Evolutionary conservation across 371 early-diverging fungal species (phyloP), one percentile per base, ranked within the genome.

Genomic region (Rhizopus sp.): DNA sequence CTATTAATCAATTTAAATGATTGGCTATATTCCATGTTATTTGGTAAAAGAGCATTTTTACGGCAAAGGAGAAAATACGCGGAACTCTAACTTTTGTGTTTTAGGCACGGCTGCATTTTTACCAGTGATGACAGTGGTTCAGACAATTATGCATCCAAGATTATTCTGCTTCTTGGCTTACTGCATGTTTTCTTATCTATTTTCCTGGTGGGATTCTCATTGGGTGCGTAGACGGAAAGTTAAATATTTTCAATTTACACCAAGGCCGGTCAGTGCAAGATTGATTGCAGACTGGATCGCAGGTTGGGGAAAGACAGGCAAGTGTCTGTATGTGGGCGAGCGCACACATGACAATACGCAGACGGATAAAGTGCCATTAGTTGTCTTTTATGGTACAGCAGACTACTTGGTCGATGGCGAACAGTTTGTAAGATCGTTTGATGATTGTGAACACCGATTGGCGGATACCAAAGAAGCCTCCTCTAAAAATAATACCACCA

Each of bases 161-260:
- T 5, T 74, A 10, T 71, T 73, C 33, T 48, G 60, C 31, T 52
- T 60, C 9, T 64, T 85, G 10, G 78, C 76, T 0, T 85, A 83
- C 57, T 72, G 73, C 55, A 76, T 83, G 79, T 85, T 83, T 60
- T 66, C 79, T 12, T 83, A 75, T 51, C 59, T 85, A 13, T 85
- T 85, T 56, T 58, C 65, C 23, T 85, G 86, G 85, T 78, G 72
- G 67, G 86, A 85, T 60, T 63, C 62, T 35, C 78, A 85, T 53
- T 85, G 86, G 86, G 49, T 80, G 7, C 59, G 59, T 2, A 60
- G 68, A 42, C 59, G 82, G 58, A 85, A 85, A 41, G 34, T 52
- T 7, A 70, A 72, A 35, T 83, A 82, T 61, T 85, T 85, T 55
- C 82, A 78, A 62, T 85, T 83, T 63, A 83, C 84, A 3, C 84